Conservation (phyloP, 2,329 filamentous ascomycete species). For the Aureobasidium sp. region DNA sequence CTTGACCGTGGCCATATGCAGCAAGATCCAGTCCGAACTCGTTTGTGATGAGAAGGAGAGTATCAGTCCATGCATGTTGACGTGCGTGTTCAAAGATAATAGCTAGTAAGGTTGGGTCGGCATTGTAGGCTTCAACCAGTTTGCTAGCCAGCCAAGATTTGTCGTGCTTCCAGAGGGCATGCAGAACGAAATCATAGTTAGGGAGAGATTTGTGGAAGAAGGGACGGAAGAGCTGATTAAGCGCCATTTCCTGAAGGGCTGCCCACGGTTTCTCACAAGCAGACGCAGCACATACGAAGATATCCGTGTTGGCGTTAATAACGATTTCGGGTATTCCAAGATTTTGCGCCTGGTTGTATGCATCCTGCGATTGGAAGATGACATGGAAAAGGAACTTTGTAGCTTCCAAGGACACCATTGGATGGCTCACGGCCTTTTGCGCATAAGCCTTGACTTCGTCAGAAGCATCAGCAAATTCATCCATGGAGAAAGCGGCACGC, state of each 20-base stretch:
- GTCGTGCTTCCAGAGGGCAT: slow-evolving; percentile 87
- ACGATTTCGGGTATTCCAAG: slow-evolving; percentile 54
- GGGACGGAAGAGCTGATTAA: slow-evolving; percentile 71
- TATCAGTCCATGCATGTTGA: slow-evolving; percentile 76
- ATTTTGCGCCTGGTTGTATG: slow-evolving; percentile 49
- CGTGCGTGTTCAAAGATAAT: slow-evolving; percentile 72
- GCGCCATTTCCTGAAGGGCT: slow-evolving; percentile 63
- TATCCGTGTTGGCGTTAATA: slow-evolving; percentile 65
- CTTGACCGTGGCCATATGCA: slow-evolving; percentile 73
- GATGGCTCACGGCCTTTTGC: slow-evolving; percentile 67
- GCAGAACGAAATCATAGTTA: slow-evolving; percentile 79
- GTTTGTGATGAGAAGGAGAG: slow-evolving; percentile 68
- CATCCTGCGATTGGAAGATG: slow-evolving; percentile 51
- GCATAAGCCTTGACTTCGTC: slow-evolving; percentile 54
- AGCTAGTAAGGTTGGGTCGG: slow-evolving; percentile 59
- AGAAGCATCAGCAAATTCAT: slow-evolving; percentile 55
- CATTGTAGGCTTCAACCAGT: slow-evolving; percentile 68
- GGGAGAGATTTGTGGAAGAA: slow-evolving; percentile 74
- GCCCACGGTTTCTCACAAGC: slow-evolving; percentile 73
- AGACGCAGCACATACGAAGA: slow-evolving; percentile 72
- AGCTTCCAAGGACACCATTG: slow-evolving; percentile 81
- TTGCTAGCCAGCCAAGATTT: slow-evolving; percentile 76
- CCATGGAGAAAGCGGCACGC: slow-evolving; percentile 63
- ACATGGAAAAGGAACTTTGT: slow-evolving; percentile 61
- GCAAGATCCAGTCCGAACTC: slow-evolving; percentile 84